Conservation (phyloP, 2,329 filamentous ascomycete species). For the Rhynchosporium agropyri region DNA sequence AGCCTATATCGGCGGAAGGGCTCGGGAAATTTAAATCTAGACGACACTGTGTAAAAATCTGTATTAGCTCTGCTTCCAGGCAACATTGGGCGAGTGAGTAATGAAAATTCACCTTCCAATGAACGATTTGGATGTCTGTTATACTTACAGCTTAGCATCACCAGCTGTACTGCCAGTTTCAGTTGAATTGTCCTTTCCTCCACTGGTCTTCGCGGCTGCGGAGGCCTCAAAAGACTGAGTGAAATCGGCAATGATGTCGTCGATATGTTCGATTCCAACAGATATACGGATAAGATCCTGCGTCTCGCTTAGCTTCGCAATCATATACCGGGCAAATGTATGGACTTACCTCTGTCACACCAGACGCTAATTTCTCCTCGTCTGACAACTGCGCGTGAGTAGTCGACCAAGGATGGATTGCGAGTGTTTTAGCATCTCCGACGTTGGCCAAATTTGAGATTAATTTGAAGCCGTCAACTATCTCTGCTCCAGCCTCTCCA, state of each 20-base stretch:
- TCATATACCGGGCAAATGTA: not conserved
- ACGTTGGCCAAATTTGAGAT: slow-evolving; percentile 97
- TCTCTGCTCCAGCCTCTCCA: slow-evolving; percentile 76
- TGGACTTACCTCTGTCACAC: slow-evolving; percentile 70
- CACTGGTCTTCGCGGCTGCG: slow-evolving; percentile 45
- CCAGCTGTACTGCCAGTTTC: slow-evolving; percentile 28
- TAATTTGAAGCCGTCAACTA: slow-evolving; percentile 93
- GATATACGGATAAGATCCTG: slow-evolving; percentile 92
- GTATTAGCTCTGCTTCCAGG: not conserved
- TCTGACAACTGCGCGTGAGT: slow-evolving; percentile 91
- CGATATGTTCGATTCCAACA: slow-evolving; percentile 93
- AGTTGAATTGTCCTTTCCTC: slow-evolving; percentile 34
- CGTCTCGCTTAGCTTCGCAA: slow-evolving; percentile 13
- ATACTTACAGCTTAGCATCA: slow-evolving; percentile 34
- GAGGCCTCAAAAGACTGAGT: slow-evolving; percentile 80
- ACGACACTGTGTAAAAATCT: slow-evolving; percentile 24
- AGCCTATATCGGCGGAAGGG: not conserved
- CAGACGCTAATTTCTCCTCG: slow-evolving; percentile 77
- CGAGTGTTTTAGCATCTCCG: slow-evolving; percentile 91
- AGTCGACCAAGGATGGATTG: slow-evolving; percentile 93
- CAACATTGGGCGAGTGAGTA: not conserved
- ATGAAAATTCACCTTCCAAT: not conserved
- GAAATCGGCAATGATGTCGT: slow-evolving; percentile 96
- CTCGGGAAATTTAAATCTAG: slow-evolving; percentile 19
- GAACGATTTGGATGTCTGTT: not conserved